Conservation (phyloP, 176 grass and related monocot genomes). For the Oryza glaberrima region DNA sequence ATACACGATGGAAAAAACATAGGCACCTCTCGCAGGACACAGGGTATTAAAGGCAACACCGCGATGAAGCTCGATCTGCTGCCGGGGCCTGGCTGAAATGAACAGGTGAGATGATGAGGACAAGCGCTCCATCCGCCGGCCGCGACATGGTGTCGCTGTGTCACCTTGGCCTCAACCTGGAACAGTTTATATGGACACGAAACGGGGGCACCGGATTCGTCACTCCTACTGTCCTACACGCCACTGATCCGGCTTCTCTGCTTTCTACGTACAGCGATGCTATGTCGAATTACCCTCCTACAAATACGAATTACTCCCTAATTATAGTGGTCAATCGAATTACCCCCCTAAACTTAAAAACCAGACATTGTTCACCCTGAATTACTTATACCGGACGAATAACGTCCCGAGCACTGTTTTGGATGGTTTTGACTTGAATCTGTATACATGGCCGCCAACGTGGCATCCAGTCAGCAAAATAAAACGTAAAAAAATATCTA, state of each 20-base stretch:
- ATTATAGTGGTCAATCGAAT: too few relatives aligned
- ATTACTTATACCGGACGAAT: too few relatives aligned
- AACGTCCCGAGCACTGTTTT: too few relatives aligned
- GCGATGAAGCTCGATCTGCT: background rate
- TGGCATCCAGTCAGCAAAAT: too few relatives aligned
- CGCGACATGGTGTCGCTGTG: background rate
- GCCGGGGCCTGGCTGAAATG: background rate
- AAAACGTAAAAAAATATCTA: too few relatives aligned
- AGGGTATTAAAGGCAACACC: background rate
- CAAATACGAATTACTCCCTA: too few relatives aligned
- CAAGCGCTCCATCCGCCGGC: background rate
- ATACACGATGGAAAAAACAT: background rate
- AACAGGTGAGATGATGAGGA: background rate
- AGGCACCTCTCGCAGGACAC: background rate
- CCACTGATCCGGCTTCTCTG: background rate
- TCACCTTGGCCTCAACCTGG: background rate
- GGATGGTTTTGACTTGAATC: too few relatives aligned
- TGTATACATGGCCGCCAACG: too few relatives aligned
- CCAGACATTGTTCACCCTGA: too few relatives aligned
- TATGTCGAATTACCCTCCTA: too few relatives aligned
- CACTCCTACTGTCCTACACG: background rate
- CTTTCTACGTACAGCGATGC: too few relatives aligned
- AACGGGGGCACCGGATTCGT: background rate
- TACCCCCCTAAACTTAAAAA: too few relatives aligned
- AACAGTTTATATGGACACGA: background rate